Conservation (phyloP, 78 protist genomes). For the Planoprotostelium fungivorum region DNA sequence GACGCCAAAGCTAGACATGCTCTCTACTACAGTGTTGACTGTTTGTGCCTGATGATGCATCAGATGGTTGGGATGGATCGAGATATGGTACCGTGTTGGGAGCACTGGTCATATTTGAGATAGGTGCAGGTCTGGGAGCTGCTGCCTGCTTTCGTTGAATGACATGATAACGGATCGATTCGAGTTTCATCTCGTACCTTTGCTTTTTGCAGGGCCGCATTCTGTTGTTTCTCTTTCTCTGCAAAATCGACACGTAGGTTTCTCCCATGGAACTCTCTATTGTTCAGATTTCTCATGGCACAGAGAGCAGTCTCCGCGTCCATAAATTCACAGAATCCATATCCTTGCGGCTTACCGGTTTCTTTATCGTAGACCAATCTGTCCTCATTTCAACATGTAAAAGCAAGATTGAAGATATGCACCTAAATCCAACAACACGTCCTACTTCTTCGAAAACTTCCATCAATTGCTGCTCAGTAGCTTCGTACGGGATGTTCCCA, state of each 20-base stretch:
- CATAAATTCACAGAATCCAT: slow-evolving; percentile 84
- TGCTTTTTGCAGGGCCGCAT: background rate
- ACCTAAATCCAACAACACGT: slow-evolving; percentile 51
- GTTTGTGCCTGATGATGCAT: background rate
- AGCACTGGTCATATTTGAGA: background rate
- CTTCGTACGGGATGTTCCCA: slow-evolving; percentile 90
- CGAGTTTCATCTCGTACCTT: no score
- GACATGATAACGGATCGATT: no score
- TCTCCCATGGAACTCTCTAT: slow-evolving; percentile 46
- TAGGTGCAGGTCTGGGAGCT: background rate
- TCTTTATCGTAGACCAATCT: slow-evolving; percentile 79
- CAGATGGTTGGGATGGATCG: no score
- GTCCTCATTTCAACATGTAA: background rate
- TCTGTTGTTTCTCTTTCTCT: slow-evolving; percentile 40
- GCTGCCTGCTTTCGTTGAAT: background rate
- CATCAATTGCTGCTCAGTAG: slow-evolving; percentile 69
- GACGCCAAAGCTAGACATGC: background rate
- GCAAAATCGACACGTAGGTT: slow-evolving; percentile 55
- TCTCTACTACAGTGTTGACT: background rate
- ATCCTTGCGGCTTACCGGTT: slow-evolving; percentile 78
- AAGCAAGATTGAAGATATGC: background rate
- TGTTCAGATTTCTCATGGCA: slow-evolving; percentile 75
- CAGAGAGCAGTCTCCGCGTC: slow-evolving; percentile 68
- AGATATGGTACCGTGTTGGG: background rate
- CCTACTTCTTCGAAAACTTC: slow-evolving; percentile 77